Percentiles rank a stretch among this genome's conserved stretches.
phyloP scores from a whole-genome alignment of 1,139 yeast genomes.

The Sugiyamaella neomexicana region DNA sequence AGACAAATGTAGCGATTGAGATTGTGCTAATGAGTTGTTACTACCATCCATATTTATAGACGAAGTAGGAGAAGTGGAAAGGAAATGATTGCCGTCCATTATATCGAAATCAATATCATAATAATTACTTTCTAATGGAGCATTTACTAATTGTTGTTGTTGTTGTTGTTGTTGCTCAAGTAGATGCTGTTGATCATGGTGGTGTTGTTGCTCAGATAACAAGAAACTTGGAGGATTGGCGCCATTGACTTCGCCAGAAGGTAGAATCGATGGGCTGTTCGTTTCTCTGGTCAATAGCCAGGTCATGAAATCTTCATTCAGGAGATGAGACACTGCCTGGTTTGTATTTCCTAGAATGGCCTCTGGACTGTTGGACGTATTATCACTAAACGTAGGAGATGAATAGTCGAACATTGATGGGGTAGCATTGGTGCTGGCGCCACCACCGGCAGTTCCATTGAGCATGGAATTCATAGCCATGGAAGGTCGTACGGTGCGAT shows the following conservation, averaged over 20 bases:
- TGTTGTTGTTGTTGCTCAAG: neutral
- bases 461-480: neutral
- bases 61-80: neutral
- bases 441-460: neutral
- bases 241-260: neutral
- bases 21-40: neutral
- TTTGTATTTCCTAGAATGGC: slow-evolving; percentile 32
- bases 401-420: slow-evolving; percentile 17
- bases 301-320: slow-evolving; percentile 32
- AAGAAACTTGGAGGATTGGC: neutral
- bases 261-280: neutral
- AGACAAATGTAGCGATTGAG: neutral
- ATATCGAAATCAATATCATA: slow-evolving; percentile 5
- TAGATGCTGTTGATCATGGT: neutral
- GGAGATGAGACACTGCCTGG: slow-evolving; percentile 30
- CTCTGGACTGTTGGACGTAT: slow-evolving; percentile 26
- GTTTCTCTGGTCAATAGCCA: slow-evolving; percentile 28
- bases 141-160: neutral
- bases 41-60: neutral
- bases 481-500: neutral
- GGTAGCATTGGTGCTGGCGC: neutral
- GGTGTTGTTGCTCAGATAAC: neutral
- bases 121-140: slow-evolving; percentile 2
- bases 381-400: slow-evolving; percentile 25
- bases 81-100: slow-evolving; percentile 1